Percentiles rank a stretch among this genome's conserved stretches.
Conservation (phyloP, 345 rosid genomes). For the Eucalyptus brandiana region DNA sequence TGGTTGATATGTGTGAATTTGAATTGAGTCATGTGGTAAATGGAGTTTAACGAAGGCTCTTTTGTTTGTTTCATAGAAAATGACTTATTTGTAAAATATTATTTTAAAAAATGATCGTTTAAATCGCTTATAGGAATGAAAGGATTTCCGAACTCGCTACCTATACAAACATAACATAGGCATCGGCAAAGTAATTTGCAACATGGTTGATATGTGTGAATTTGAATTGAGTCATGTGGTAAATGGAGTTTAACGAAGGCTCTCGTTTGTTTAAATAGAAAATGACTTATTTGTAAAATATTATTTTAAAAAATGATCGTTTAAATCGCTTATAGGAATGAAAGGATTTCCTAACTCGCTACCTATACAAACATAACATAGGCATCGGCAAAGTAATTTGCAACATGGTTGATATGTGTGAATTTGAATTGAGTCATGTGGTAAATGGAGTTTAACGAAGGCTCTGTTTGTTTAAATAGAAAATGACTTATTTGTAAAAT, state of each 20-base stretch:
- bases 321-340: no score
- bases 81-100: neutral
- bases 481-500: neutral
- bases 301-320: accelerated
- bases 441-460: no score
- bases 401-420: neutral
- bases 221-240: no score
- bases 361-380: neutral
- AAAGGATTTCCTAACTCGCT: neutral
- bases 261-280: accelerated
- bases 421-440: no score
- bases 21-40: no score
- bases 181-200: neutral
- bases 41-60: no score
- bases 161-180: neutral
- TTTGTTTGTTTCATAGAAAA: accelerated
- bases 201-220: neutral
- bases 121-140: no score
- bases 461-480: no score
- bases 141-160: neutral
- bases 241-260: no score
- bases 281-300: neutral
- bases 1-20: neutral
- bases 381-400: neutral
- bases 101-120: accelerated